Percentiles rank a stretch among this genome's conserved stretches.
Conservation (phyloP, 2,329 filamentous ascomycete genomes). For the Colletotrichum sp. region DNA sequence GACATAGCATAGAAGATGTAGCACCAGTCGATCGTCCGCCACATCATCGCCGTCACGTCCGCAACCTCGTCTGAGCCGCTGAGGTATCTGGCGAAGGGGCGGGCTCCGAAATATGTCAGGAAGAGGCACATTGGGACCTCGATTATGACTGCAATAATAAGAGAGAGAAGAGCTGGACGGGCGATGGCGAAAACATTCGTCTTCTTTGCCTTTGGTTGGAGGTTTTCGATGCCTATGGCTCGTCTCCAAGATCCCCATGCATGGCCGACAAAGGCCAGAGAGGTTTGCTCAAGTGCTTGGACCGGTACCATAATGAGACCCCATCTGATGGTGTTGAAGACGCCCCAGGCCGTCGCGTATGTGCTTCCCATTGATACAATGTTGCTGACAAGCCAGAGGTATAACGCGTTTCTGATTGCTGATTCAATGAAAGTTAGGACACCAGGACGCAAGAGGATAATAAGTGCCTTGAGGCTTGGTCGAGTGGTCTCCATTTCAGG, state of each 20-base stretch:
- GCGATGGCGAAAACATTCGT: conserved; percentile 41
- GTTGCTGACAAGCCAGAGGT: conserved; percentile 71
- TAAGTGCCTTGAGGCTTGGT: conserved; percentile 49
- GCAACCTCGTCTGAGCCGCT: conserved; percentile 63
- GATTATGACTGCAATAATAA: conserved; percentile 56
- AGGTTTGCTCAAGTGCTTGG: conserved; percentile 68
- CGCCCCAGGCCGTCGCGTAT: conserved; percentile 75
- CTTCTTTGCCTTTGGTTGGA: conserved; percentile 21
- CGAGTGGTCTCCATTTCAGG: conserved; percentile 22
- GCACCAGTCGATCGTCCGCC: conserved; percentile 66
- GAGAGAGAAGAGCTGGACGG: conserved; percentile 59
- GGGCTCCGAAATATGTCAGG: conserved; percentile 63
- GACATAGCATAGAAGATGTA: conserved; percentile 73
- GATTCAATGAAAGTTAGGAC: conserved; percentile 67
- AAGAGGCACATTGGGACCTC: conserved; percentile 69
- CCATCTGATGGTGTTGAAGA: conserved; percentile 79
- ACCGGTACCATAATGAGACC: conserved; percentile 78
- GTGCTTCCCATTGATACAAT: conserved; percentile 67
- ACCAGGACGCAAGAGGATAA: conserved; percentile 61
- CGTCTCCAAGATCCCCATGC: conserved; percentile 62
- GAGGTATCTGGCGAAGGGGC: conserved; percentile 67
- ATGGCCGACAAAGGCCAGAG: conserved; percentile 70
- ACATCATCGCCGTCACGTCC: conserved; percentile 69
- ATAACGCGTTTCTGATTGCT: conserved; percentile 70
- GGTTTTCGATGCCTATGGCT: conserved; percentile 25